Conservation (phyloP, 1,139 yeast species). For the Eremothecium sinecaudum region DNA sequence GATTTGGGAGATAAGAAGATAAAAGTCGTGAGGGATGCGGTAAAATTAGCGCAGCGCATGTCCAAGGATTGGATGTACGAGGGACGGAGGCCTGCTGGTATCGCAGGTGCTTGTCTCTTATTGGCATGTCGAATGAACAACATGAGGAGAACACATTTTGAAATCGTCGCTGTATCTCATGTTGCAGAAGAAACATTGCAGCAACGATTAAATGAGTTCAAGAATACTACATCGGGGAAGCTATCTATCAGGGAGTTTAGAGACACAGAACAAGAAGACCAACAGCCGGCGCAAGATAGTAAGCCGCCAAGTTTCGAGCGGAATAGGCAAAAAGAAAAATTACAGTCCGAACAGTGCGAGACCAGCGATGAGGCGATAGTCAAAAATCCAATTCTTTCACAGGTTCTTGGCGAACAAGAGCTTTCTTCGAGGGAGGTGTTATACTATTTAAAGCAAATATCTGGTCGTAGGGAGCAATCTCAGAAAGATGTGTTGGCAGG, state of each 20-base stretch:
- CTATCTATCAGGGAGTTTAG: slow-evolving; percentile 70
- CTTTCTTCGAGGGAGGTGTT: slow-evolving; percentile 39
- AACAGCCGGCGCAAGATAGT: slow-evolving; percentile 33
- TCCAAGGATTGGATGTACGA: slow-evolving; percentile 90
- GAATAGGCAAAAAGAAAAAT: slow-evolving; percentile 37
- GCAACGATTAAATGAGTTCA: slow-evolving; percentile 79
- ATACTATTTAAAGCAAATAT: slow-evolving; percentile 37
- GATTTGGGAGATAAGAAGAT: slow-evolving; percentile 65
- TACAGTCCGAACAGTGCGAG: slow-evolving; percentile 26
- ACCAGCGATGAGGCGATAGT: slow-evolving; percentile 34
- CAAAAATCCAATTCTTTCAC: slow-evolving; percentile 34
- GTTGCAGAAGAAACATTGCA: slow-evolving; percentile 92
- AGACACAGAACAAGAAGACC: slow-evolving; percentile 23
- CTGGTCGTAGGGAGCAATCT: slow-evolving; percentile 34
- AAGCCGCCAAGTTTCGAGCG: slow-evolving; percentile 75
- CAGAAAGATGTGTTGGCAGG: too few relatives aligned
- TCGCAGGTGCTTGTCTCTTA: slow-evolving; percentile 92
- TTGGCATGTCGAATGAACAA: slow-evolving; percentile 96
- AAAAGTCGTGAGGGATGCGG: slow-evolving; percentile 79
- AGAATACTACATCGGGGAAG: slow-evolving; percentile 62
- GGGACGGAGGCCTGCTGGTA: slow-evolving; percentile 96
- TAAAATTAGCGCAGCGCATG: slow-evolving; percentile 81
- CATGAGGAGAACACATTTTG: slow-evolving; percentile 82
- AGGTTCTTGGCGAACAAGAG: slow-evolving; percentile 37
- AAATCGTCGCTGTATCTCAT: slow-evolving; percentile 90